Evolutionary conservation across 441 rosid genomes (phyloP).

Genomic region (Adansonia gregorii): DNA sequence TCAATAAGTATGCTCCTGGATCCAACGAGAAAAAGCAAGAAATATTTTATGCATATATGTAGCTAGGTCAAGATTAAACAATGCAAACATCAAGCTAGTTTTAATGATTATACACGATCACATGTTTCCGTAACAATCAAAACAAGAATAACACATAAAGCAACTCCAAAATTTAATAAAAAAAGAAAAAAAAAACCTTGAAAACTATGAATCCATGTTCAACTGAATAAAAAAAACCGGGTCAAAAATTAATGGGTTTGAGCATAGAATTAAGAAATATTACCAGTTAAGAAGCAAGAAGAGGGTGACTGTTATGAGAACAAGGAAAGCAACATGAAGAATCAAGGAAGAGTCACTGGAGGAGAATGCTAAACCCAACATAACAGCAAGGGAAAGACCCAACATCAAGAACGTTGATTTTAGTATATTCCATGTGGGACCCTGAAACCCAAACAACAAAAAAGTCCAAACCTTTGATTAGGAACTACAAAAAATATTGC

Average conservation of each 20-base stretch:
- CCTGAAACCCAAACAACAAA: conserved; percentile 52
- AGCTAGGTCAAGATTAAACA: background rate
- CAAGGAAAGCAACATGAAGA: conserved; percentile 74
- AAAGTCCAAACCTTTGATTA: conserved; percentile 8
- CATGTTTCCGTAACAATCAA: background rate
- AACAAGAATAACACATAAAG: conserved; percentile 2
- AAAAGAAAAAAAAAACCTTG: background rate
- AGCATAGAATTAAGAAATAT: background rate
- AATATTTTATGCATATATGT: background rate
- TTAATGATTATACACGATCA: background rate
- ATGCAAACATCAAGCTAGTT: background rate
- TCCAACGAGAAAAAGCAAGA: background rate
- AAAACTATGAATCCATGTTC: background rate
- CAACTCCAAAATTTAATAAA: background rate
- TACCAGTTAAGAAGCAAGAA: conserved; percentile 88
- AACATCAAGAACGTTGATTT: conserved; percentile 73
- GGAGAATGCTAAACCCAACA: conserved; percentile 84
- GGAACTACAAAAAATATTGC: background rate
- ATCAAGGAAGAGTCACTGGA: conserved; percentile 70
- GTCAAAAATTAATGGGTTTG: background rate
- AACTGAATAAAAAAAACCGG: background rate
- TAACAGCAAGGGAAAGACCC: conserved; percentile 68
- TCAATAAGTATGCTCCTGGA: background rate
- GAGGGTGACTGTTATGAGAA: conserved; percentile 68
- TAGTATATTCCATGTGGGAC: conserved; percentile 79